phyloP scores from a whole-genome alignment of 2,329 filamentous ascomycete genomes.

The Paecilomyces sp. region DNA sequence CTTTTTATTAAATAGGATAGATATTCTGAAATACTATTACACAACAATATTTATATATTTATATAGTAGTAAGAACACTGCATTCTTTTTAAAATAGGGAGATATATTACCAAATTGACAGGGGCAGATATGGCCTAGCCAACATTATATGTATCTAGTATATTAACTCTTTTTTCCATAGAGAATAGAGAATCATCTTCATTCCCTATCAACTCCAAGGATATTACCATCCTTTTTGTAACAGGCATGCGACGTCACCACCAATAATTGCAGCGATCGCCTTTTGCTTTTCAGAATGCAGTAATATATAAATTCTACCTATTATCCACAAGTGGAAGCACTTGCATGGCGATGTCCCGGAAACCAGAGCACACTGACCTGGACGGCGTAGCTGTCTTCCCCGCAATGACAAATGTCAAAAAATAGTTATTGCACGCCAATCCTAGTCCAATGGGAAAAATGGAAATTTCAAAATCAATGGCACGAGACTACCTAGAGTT shows the following conservation, averaged over 20 bases:
- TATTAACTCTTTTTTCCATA: no score
- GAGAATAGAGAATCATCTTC: no score
- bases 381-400: neutral
- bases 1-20: no score
- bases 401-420: neutral
- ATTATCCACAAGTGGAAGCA: neutral
- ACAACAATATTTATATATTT: no score
- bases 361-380: neutral
- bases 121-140: no score
- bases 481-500: neutral
- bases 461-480: neutral
- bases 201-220: no score
- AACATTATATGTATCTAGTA: no score
- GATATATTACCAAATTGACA: no score
- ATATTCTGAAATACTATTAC: no score
- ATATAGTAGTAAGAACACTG: no score
- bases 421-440: neutral
- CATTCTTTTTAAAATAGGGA: no score
- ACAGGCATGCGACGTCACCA: neutral
- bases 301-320: neutral
- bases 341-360: neutral
- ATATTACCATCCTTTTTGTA: no score
- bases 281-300: neutral
- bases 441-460: neutral
- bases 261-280: neutral